Evolutionary conservation across 1,284 basidiomycete genomes (phyloP), one percentile per base, ranked within the genome.

Genomic region (Phlebopus sp.): DNA sequence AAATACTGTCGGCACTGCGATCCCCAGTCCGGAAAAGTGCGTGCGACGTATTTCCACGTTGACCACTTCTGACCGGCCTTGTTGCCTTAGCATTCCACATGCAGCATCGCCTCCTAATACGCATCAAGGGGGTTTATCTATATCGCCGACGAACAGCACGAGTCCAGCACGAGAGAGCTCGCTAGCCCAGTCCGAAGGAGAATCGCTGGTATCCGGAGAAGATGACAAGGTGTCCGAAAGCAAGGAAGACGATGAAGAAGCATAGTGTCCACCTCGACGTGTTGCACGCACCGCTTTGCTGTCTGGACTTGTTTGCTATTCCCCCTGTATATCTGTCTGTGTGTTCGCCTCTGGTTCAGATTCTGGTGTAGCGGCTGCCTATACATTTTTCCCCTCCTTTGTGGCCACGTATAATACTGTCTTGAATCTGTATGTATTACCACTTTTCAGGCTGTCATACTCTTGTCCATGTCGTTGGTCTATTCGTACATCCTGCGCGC

Each of bases 1-100:
- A 67, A 91, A 81, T 64, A 81, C 84, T 13, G 91, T 96, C 42
- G 94, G 94, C 36, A 97, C 92, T 23, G 89, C 92, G 40, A 97
- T 97, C 58, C 94, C 94, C 19, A 95, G 91, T 68, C 93, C 94
- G 25, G 91, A 97, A 73, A 92, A 91, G 92, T 93, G 63, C 54
- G 88, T 74, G n/a, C 18, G 13, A 5, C 15, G 19, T 19, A 29
- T 23, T 39, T 30, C 29, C 27, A 15, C 45, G 46, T 37, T 47
- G 19, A 47, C 37, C 30, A 21, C 15, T 32, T 29, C 34, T 35
- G 31, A 43, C 46, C 29, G 37, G 38, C 29, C n/a, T 53, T 50
- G 49, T 44, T 54, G 40, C 38, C 42, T 47, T 53, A 90, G 84
- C 64, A 90, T 87, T 63, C 86, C 84, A 35, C 87, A 89, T 66